Evolutionary conservation across 805 yeast species (phyloP), one percentile per base, ranked within the genome.

Genomic region (Metschnikowia lochheadii): DNA sequence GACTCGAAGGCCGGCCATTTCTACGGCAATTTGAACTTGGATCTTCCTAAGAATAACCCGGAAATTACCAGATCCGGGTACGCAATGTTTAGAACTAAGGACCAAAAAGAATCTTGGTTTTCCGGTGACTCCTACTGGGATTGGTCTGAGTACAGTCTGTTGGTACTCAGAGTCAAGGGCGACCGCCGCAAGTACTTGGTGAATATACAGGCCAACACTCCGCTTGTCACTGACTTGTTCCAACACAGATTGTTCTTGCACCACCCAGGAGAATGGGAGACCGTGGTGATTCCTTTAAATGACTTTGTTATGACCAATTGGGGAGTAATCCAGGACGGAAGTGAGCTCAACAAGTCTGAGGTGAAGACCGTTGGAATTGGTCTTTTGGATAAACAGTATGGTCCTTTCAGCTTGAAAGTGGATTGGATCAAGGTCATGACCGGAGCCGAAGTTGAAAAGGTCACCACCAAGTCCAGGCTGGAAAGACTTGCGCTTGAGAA

Each of bases 221-320:
- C 91, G 32, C 78, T 85, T 52, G 78, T 82, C 6, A 85, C 92
- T 1, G 96, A 89, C 66, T 70, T 89, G 55, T 89, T 82, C 67
- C 96, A 89, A 67, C 96, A 89, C 65, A 68, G 96, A 20, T 71
- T 89, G 55, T 89, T 87, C 59, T 68, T 86, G 56, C 80, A 81
- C 56, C 78, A 73, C 38, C 89, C 88, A 4, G 88, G 89, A 2
- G 75, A 81, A 54, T 88, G 96, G 96, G 94, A 89, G 63, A 85
- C 89, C 1, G 89, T 88, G 13, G 80, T 84, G 29, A 82, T 89
- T 33, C 89, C 94, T 41, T 70, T 89, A 46, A 79, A 82, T 56
- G 90, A 85, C 62, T 87, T 89, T 66, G 90, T 89, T 46, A 75
- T 88, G 67, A 89, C 96, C 20, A 87, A 87, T 64, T 82, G 87